Conservation (phyloP, 352 stramenopile genomes). For the Peronospora destructor region DNA sequence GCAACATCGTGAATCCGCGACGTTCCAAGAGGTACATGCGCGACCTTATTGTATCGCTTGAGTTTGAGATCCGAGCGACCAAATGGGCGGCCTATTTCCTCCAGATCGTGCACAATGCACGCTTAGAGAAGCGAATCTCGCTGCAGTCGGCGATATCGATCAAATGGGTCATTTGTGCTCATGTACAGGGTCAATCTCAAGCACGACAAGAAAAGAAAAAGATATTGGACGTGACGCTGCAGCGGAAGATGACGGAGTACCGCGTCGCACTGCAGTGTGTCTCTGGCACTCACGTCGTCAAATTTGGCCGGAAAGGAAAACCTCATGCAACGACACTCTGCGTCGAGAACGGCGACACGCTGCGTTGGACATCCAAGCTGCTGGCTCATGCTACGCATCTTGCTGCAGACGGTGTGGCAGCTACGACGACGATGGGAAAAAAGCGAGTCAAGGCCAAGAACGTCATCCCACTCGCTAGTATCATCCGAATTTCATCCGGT, state of each 20-base stretch:
- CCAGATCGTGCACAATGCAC: slow-evolving; percentile 40
- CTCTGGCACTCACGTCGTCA: slow-evolving; percentile 57
- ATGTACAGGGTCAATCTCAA: slow-evolving; percentile 43
- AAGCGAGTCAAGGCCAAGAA: slow-evolving; percentile 53
- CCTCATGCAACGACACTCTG: slow-evolving; percentile 65
- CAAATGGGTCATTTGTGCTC: slow-evolving; percentile 56
- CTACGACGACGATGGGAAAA: slow-evolving; percentile 37
- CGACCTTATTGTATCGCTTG: slow-evolving; percentile 37
- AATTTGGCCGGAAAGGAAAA: slow-evolving; percentile 76
- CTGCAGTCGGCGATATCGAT: slow-evolving; percentile 39
- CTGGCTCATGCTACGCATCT: slow-evolving; percentile 32
- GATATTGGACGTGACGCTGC: slow-evolving; percentile 43
- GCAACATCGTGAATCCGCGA: slow-evolving; percentile 25
- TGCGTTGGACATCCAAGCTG: slow-evolving; percentile 79
- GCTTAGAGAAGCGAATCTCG: slow-evolving; percentile 23
- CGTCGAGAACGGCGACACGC: slow-evolving; percentile 70
- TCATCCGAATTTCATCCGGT: slow-evolving; percentile 46
- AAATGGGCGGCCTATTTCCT: slow-evolving; percentile 80
- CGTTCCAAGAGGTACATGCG: slow-evolving; percentile 30
- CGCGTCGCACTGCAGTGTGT: slow-evolving; percentile 78
- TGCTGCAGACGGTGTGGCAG: slow-evolving; percentile 23
- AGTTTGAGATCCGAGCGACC: slow-evolving; percentile 73
- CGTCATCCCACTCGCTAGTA: slow-evolving; percentile 49
- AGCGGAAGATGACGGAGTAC: slow-evolving; percentile 81
- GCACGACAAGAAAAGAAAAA: slow-evolving; percentile 38